Conservation (phyloP, 352 stramenopile species). For the Pelagophyceae sp. region DNA sequence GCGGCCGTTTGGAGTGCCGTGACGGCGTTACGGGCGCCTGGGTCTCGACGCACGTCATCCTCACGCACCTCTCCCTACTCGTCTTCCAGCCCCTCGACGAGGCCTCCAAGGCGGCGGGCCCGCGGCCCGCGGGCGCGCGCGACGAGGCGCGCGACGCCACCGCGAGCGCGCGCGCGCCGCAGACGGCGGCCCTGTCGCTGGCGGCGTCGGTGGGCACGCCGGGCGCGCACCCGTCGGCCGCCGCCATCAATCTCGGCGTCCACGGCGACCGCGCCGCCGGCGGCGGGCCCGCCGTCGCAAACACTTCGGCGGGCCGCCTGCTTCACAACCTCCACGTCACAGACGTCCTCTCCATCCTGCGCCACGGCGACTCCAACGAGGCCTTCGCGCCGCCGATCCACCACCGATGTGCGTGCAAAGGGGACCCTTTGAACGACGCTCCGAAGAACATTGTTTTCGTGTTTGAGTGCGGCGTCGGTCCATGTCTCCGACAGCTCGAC, state of each 20-base stretch:
- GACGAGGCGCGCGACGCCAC: too few species aligned
- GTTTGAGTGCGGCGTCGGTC: background rate
- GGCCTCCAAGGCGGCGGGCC: too few species aligned
- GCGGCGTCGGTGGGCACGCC: background rate
- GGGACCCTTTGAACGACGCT: too few species aligned
- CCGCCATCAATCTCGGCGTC: background rate
- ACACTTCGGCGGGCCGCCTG: background rate
- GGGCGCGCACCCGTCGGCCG: background rate
- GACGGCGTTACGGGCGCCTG: background rate
- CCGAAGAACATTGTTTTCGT: background rate
- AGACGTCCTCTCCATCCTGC: constrained; percentile 14
- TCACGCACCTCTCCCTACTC: constrained; percentile 1
- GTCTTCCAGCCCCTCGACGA: constrained; percentile 16
- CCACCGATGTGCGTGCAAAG: constrained; percentile 17
- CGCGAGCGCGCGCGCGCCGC: background rate
- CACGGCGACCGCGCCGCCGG: background rate
- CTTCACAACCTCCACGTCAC: constrained; percentile 20
- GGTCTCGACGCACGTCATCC: constrained; percentile 13
- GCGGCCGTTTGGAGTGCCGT: constrained; percentile 6
- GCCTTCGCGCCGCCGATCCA: background rate
- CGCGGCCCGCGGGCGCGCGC: background rate
- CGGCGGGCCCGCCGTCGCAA: background rate
- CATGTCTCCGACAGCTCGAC: background rate
- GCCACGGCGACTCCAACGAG: background rate
- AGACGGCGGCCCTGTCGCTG: background rate